Evolutionary conservation across 768 basidiomycete genomes (phyloP), one percentile per base, ranked within the genome.

Genomic region (Hypholoma fasciculare): DNA sequence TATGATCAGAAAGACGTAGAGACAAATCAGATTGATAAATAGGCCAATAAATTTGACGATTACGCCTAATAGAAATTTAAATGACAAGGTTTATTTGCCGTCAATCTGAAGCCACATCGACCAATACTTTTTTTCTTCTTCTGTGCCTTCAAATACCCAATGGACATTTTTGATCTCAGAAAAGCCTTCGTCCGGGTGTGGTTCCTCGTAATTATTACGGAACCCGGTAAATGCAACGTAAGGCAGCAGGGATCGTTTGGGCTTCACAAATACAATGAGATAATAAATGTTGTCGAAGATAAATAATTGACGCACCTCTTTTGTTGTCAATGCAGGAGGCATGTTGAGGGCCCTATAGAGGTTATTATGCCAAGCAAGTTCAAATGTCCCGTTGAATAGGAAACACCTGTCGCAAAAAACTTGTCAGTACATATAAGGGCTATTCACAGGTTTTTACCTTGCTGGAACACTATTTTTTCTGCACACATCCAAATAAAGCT

Each of bases 351-450:
- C 86, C 30, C 96, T 84, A 68, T 96, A 97, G 7, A 95, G 72
- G 65, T 96, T 96, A 70, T 98, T 97, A 71, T 98, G 96, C 88
- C 87, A 91, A 2, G 92, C 92, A 7, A 96, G 79, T 47, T 94
- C 90, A n/a, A 84, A 64, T 8, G 89, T 83, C 44, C 87, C 90
- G 8, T 83, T 77, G 64, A 97, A 96, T 26, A 82, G 62, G 68
- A 96, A 84, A 67, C 92, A 91, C 54, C 92, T 90, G 49, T 37
- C 46, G 23, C 23, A 52, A 40, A 12, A 39, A 46, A 48, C 17
- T 19, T 48, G 37, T 40, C 50, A 12, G 34, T 7, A 43, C 14
- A 42, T 27, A 39, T 48, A 49, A 40, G 54, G 9, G 36, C 54
- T 4, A 26, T 16, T 47, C 12, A 13, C 26, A 52, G 48, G 37